phyloP scores from a whole-genome alignment of 257 asterid species.

The Lycium barbarum region DNA sequence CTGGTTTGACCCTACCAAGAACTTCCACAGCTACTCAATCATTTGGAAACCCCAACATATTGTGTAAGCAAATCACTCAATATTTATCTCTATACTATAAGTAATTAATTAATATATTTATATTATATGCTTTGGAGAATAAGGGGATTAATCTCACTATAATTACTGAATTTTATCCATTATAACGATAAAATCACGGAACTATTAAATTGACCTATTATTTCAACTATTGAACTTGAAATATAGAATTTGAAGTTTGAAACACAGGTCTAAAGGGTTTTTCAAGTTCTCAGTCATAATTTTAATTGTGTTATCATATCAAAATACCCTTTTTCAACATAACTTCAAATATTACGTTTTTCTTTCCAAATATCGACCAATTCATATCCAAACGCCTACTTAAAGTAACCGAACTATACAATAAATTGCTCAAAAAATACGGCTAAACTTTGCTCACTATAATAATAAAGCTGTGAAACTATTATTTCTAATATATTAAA shows the following conservation, averaged over 20 bases:
- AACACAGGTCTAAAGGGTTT: too few species aligned
- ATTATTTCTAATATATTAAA: too few species aligned
- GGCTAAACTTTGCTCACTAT: background rate
- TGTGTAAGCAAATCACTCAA: conserved; percentile 50
- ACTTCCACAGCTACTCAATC: conserved; percentile 82
- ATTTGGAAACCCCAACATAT: conserved; percentile 69
- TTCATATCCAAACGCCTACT: background rate
- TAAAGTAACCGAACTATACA: background rate
- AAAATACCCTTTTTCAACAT: too few species aligned
- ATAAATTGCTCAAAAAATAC: background rate
- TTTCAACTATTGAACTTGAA: too few species aligned
- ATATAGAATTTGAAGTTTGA: background rate
- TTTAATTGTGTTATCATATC: background rate
- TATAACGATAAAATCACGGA: too few species aligned
- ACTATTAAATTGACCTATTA: too few species aligned
- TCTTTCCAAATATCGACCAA: background rate
- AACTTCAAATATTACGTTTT: background rate
- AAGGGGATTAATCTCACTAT: background rate
- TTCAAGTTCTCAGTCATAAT: too few species aligned
- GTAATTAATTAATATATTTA: background rate
- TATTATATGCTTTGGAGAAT: background rate
- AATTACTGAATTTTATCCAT: background rate
- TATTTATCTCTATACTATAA: background rate
- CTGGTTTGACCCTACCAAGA: conserved; percentile 86
- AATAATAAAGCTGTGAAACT: background rate